These are phyloP conservation scores for Suillus alpinus DNA, from an alignment of 768 basidiomycete species.

Conservation along the genomic window DNA sequence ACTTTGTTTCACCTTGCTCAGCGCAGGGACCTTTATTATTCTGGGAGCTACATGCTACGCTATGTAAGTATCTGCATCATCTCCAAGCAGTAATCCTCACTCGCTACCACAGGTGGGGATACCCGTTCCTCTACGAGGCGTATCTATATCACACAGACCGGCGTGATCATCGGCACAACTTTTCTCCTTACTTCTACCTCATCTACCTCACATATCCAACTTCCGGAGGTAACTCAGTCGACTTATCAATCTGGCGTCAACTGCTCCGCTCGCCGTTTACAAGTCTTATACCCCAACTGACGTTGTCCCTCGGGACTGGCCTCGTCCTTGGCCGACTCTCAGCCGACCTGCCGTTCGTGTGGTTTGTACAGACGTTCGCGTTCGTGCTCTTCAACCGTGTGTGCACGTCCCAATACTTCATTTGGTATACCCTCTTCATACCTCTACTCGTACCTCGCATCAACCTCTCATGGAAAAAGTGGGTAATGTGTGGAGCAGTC, in stretches of 20 bases:
- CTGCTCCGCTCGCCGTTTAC: constrained; percentile 70
- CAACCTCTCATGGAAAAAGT: constrained; percentile 43
- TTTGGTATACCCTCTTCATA: constrained; percentile 92
- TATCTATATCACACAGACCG: constrained; percentile 91
- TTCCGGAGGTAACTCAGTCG: constrained; percentile 11
- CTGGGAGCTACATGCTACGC: constrained; percentile 68
- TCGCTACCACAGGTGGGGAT: constrained; percentile 72
- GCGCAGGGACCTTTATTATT: constrained; percentile 61
- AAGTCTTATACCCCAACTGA: constrained; percentile 83
- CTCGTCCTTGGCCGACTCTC: constrained; percentile 60
- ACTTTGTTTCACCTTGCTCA: constrained; percentile 65
- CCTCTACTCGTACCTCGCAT: constrained; percentile 77
- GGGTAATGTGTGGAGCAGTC: constrained; percentile 40
- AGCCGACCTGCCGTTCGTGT: constrained; percentile 71
- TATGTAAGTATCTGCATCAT: constrained; percentile 52
- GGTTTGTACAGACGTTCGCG: constrained; percentile 86
- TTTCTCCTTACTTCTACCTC: constrained; percentile 95
- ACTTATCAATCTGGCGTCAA: constrained; percentile 35
- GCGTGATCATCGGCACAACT: constrained; percentile 96
- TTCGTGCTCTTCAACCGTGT: constrained; percentile 99
- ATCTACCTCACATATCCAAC: constrained; percentile 83
- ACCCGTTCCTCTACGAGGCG: constrained; percentile 87
- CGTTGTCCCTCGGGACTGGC: constrained; percentile 67
- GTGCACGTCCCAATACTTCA: constrained; percentile 97
- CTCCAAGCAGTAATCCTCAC: not conserved